phyloP scores from a whole-genome alignment of 2,329 filamentous ascomycete genomes.

The Ceratocystiopsis minuta region DNA sequence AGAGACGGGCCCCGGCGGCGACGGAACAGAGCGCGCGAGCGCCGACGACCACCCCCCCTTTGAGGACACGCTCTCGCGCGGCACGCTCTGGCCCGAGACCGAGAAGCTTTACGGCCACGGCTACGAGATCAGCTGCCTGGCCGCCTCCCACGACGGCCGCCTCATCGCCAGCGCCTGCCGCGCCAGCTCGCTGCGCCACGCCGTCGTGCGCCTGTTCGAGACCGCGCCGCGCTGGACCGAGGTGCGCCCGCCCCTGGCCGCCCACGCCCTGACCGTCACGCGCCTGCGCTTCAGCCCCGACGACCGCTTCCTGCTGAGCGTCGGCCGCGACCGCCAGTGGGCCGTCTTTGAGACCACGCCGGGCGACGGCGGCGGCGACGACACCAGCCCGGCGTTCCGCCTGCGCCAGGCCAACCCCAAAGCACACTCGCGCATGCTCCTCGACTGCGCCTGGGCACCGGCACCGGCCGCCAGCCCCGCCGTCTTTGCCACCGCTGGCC shows the following conservation, averaged over 20 bases:
- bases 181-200: slow-evolving; percentile 82
- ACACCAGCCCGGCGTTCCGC: slow-evolving; percentile 26
- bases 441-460: slow-evolving; percentile 72
- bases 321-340: slow-evolving; percentile 86
- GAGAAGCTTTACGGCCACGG: slow-evolving; percentile 97
- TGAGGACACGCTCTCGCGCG: slow-evolving; percentile 75
- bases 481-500: slow-evolving; percentile 69
- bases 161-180: slow-evolving; percentile 84
- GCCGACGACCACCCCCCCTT: slow-evolving; percentile 49
- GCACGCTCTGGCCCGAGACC: slow-evolving; percentile 87
- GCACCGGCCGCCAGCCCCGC: slow-evolving; percentile 15
- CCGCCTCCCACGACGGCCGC: slow-evolving; percentile 53
- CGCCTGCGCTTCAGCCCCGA: slow-evolving; percentile 54
- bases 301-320: slow-evolving; percentile 61
- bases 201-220: slow-evolving; percentile 82
- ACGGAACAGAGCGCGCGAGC: too few relatives aligned
- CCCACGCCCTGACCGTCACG: slow-evolving; percentile 75
- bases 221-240: slow-evolving; percentile 72
- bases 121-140: slow-evolving; percentile 84
- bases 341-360: slow-evolving; percentile 44
- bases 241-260: slow-evolving; percentile 62
- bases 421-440: slow-evolving; percentile 81
- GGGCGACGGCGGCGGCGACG: slow-evolving; percentile 10
- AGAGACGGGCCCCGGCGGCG: too few relatives aligned
- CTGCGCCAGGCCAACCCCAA: slow-evolving; percentile 54